Evolutionary conservation across 192 early-diverging fungal genomes (phyloP), one percentile per base, ranked within the genome.

Genomic region (Rhizophagus sp.): DNA sequence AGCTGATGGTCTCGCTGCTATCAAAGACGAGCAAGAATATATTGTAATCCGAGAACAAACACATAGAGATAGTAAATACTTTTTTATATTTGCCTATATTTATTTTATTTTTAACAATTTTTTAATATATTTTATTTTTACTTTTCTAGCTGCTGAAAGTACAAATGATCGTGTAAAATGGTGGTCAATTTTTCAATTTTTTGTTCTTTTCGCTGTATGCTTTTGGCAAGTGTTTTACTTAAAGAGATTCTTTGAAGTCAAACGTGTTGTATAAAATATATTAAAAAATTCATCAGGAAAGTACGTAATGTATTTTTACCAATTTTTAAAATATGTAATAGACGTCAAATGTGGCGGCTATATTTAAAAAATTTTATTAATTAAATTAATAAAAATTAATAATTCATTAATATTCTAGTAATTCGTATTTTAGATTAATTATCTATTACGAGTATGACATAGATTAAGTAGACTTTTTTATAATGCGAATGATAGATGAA

Each of bases 151-250:
- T 76, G 92, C 93, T 67, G 92, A 93, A 73, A 91, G 90, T 82
- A 96, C 93, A 25, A 92, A 94, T 84, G 81, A 91, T 63, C 91
- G 94, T 77, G 93, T 96, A 12, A 87, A 90, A 74, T 94, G 91
- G 90, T 94, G 92, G 93, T 92, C 94, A 65, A 71, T 94, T 33
- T 84, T 91, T 62, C 91, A 95, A 82, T 81, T 88, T 41, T 78
- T 80, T 24, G 81, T 92, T 44, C 81, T 95, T n/a, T 79, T 90
- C 50, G 87, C 85, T 30, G 92, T 95, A 75, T 91, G 88, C 64
- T 80, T 86, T 67, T 93, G 91, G 89, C 94, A 95, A 82, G 87
- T 94, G 30, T 90, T 82, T 65, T 95, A 94, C 82, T 87, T 95
- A 50, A 93, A 92, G 82, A 84, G 90, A 69, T 93, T 92, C 80